These are phyloP conservation scores for Lepraria neglecta DNA, from an alignment of 495 filamentous ascomycete genomes.

Conservation along the genomic window DNA sequence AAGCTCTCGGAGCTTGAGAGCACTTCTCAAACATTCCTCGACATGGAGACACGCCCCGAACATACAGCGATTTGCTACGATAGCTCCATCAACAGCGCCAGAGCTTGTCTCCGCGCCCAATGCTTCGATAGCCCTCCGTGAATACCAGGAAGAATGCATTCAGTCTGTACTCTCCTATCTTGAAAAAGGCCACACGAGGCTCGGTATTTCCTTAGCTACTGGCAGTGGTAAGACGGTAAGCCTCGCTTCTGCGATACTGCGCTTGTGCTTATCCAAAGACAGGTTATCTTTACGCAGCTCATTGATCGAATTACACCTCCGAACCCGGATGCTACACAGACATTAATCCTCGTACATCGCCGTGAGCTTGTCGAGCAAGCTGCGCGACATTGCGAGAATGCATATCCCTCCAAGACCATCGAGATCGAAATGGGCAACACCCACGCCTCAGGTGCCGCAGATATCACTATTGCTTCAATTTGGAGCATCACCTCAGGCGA, in stretches of 20 bases:
- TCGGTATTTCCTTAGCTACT: conserved; percentile 87
- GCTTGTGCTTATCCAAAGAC: neutral
- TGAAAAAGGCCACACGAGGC: conserved; percentile 64
- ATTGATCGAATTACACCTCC: conserved; percentile 67
- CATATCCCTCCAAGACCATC: conserved; percentile 71
- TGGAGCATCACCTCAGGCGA: conserved; percentile 69
- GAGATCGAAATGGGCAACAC: conserved; percentile 85
- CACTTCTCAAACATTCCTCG: neutral
- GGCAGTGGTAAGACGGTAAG: conserved; percentile 85
- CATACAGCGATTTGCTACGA: conserved; percentile 3
- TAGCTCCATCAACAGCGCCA: neutral
- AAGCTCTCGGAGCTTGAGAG: neutral
- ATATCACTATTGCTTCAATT: conserved; percentile 92
- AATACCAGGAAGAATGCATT: conserved; percentile 87
- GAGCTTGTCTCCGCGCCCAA: conserved; percentile 8
- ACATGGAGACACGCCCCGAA: neutral
- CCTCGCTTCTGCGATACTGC: conserved; percentile 17
- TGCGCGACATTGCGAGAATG: conserved; percentile 66
- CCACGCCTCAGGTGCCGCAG: conserved; percentile 67
- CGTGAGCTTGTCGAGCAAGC: conserved; percentile 96
- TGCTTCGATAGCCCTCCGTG: conserved; percentile 51
- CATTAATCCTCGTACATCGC: conserved; percentile 86
- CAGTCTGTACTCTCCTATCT: conserved; percentile 71
- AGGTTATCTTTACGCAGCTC: conserved; percentile 95
- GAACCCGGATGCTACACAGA: conserved; percentile 58